phyloP scores from a whole-genome alignment of 2,329 filamentous ascomycete genomes.

The Penicillium sp. region DNA sequence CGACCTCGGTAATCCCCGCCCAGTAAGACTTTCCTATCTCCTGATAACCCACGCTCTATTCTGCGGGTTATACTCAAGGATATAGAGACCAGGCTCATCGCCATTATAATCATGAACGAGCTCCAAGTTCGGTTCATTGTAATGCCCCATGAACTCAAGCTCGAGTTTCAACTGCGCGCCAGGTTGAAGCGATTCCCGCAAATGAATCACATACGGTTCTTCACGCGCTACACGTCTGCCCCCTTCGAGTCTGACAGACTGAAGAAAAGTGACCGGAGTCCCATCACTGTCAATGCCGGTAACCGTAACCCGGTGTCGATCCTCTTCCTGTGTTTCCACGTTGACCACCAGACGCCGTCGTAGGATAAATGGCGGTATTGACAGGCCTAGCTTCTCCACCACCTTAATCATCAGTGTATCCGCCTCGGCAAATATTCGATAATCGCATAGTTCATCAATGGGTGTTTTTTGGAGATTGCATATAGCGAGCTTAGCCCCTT shows the following conservation, averaged over 20 bases:
- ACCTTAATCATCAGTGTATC: constrained; percentile 2
- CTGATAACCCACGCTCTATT: neutral
- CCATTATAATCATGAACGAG: constrained; percentile 21
- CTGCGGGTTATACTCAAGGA: constrained; percentile 13
- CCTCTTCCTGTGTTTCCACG: constrained; percentile 1
- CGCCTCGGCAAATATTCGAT: constrained; percentile 32
- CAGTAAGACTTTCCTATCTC: no score
- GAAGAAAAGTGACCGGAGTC: constrained; percentile 5
- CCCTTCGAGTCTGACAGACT: constrained; percentile 5
- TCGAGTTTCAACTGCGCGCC: constrained; percentile 34
- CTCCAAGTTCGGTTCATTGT: constrained; percentile 45
- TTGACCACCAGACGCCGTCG: constrained; percentile 2
- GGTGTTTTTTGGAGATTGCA: constrained; percentile 35
- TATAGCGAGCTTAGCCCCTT: no score
- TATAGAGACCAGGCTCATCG: no score
- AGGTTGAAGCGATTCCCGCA: neutral
- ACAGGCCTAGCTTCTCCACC: neutral
- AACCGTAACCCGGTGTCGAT: constrained; percentile 1
- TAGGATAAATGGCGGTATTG: neutral
- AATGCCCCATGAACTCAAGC: constrained; percentile 51
- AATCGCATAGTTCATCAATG: constrained; percentile 34
- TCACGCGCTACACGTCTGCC: constrained; percentile 1
- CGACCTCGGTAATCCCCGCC: no score
- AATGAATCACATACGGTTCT: constrained; percentile 4
- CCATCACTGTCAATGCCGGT: constrained; percentile 5